phyloP scores from a whole-genome alignment of 2,329 filamentous ascomycete genomes.

The Fusarium proliferatum region DNA sequence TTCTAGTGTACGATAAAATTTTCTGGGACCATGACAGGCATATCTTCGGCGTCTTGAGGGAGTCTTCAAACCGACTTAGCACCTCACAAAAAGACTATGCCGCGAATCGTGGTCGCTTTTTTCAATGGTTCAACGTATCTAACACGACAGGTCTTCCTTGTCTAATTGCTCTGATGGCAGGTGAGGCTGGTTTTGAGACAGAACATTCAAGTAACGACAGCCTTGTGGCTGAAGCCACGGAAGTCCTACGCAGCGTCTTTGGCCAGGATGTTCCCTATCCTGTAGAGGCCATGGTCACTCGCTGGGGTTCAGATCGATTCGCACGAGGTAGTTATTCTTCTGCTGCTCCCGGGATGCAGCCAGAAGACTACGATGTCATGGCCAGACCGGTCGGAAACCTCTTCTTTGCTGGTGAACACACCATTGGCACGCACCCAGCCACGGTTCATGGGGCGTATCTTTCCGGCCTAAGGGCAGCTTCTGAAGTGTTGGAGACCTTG shows the following conservation, averaged over 20 bases:
- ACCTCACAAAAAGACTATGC: slow-evolving; percentile 83
- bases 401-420: slow-evolving; percentile 96
- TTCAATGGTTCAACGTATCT: slow-evolving; percentile 97
- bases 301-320: slow-evolving; percentile 92
- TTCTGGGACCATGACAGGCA: slow-evolving; percentile 94
- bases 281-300: slow-evolving; percentile 86
- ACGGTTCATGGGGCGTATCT: slow-evolving; percentile 97
- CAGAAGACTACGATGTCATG: slow-evolving; percentile 94
- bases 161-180: slow-evolving; percentile 93
- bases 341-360: slow-evolving; percentile 82
- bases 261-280: slow-evolving; percentile 77
- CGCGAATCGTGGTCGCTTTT: slow-evolving; percentile 86
- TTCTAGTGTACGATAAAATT: slow-evolving; percentile 85
- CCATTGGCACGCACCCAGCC: slow-evolving; percentile 93
- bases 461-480: slow-evolving; percentile 88
- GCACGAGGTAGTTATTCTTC: slow-evolving; percentile 97
- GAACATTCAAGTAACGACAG: slow-evolving; percentile 80
- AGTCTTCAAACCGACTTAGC: slow-evolving; percentile 75
- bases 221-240: slow-evolving; percentile 83
- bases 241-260: slow-evolving; percentile 82
- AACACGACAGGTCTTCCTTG: slow-evolving; percentile 90
- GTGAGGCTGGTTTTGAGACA: slow-evolving; percentile 89
- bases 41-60: slow-evolving; percentile 91
- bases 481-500: slow-evolving; percentile 83
- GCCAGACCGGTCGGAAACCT: slow-evolving; percentile 85